Evolutionary conservation across 768 basidiomycete species (phyloP).

Genomic region (Mycena indigotica): DNA sequence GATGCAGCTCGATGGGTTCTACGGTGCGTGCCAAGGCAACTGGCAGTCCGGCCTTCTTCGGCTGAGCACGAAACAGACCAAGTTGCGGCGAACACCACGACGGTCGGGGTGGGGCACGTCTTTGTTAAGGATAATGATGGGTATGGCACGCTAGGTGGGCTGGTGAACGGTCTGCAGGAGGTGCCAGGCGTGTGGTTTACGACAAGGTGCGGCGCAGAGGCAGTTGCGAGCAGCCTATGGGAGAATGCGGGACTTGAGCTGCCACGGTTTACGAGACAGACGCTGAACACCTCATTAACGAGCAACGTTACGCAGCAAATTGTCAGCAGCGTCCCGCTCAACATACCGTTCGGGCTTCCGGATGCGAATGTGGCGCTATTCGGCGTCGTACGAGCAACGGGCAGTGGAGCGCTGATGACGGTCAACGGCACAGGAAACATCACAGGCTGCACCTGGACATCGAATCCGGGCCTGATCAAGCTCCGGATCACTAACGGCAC

Average conservation of each 20-base stretch:
- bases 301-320: neutral
- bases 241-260: neutral
- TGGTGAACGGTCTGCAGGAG: constrained; percentile 5
- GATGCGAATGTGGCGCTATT: neutral
- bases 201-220: neutral
- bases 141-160: constrained; percentile 1
- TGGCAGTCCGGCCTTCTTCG: neutral
- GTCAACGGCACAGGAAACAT: neutral
- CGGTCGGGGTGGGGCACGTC: neutral
- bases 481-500: neutral
- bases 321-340: constrained; percentile 3
- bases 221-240: neutral
- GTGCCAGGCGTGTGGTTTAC: constrained; percentile 7
- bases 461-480: constrained; percentile 1
- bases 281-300: neutral
- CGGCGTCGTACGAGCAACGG: neutral
- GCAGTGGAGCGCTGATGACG: constrained; percentile 6
- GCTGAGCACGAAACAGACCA: constrained; percentile 9
- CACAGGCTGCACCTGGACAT: constrained; percentile 1
- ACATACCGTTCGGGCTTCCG: neutral
- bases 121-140: constrained; percentile 13
- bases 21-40: neutral
- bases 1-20: neutral
- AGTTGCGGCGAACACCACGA: neutral
- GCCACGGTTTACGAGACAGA: neutral